A percentile compares a stretch with the other conserved stretches of the same genome.
Evolutionary conservation across 2,329 filamentous ascomycete species (phyloP).

Genomic region (Fusarium neocosmosporiellum): DNA sequence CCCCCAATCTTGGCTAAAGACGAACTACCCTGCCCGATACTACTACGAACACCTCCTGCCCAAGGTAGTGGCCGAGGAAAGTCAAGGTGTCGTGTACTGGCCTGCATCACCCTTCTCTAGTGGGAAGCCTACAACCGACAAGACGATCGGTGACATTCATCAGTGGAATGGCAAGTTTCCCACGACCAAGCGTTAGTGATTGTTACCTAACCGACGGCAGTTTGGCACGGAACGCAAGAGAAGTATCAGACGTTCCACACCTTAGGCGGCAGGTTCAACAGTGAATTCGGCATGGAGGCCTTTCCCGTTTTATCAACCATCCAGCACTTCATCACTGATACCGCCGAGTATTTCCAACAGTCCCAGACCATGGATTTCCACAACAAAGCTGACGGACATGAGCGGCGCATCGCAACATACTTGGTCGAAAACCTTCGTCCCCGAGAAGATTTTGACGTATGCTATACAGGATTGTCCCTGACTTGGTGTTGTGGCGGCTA

Average conservation of each 20-base stretch:
- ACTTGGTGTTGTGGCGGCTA: constrained; percentile 46
- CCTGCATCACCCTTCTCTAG: constrained; percentile 84
- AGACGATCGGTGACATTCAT: constrained; percentile 88
- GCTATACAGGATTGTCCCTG: neutral
- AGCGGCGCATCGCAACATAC: constrained; percentile 87
- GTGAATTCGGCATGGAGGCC: constrained; percentile 95
- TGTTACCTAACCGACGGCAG: constrained; percentile 41
- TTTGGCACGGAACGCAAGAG: constrained; percentile 93
- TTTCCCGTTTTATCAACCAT: constrained; percentile 89
- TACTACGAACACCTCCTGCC: constrained; percentile 92
- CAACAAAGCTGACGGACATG: constrained; percentile 93
- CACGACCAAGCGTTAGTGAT: neutral
- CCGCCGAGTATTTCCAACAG: constrained; percentile 83
- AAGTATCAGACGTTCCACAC: constrained; percentile 92
- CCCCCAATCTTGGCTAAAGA: constrained; percentile 85
- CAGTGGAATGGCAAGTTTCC: constrained; percentile 76
- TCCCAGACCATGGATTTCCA: constrained; percentile 92
- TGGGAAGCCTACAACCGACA: constrained; percentile 78
- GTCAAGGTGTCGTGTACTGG: constrained; percentile 81
- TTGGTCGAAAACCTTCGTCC: constrained; percentile 89
- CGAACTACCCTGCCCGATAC: constrained; percentile 89
- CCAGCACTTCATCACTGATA: constrained; percentile 77
- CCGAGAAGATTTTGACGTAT: neutral
- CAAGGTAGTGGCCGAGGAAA: constrained; percentile 75
- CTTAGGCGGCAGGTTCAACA: constrained; percentile 88